phyloP scores from a whole-genome alignment of 352 stramenopile species.

The Phytophthora cryptogea region DNA sequence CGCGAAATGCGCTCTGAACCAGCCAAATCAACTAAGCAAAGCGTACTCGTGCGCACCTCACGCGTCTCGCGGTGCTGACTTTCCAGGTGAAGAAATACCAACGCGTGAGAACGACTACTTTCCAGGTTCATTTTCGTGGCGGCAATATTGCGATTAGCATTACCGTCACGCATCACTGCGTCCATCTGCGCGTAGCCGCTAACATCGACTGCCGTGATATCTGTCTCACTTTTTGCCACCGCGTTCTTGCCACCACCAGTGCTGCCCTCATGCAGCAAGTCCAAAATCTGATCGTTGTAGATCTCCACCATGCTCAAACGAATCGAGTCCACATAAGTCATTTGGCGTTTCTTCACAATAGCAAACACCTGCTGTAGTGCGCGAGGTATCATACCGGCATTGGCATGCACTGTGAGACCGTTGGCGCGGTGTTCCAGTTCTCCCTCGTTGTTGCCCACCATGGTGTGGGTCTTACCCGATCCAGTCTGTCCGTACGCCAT shows the following conservation, averaged over 20 bases:
- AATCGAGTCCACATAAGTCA: conserved; percentile 74
- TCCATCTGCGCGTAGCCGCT: conserved; percentile 72
- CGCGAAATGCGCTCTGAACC: conserved; percentile 94
- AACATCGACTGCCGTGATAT: conserved; percentile 65
- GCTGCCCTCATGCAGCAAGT: conserved; percentile 76
- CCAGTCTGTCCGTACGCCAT: conserved; percentile 98
- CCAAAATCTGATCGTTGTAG: conserved; percentile 94
- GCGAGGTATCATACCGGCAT: conserved; percentile 94
- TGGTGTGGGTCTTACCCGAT: conserved; percentile 97
- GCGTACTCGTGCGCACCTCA: conserved; percentile 80
- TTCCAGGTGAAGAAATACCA: conserved; percentile 80
- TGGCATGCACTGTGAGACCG: conserved; percentile 49
- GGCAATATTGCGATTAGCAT: conserved; percentile 82
- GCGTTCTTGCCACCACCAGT: conserved; percentile 50
- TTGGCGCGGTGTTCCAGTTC: conserved; percentile 24
- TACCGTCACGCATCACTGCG: conserved; percentile 69
- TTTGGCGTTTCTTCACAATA: conserved; percentile 69
- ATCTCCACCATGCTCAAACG: conserved; percentile 98
- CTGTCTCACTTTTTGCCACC: conserved; percentile 68
- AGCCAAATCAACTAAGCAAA: conserved; percentile 98
- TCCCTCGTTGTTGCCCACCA: conserved; percentile 82
- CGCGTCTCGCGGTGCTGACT: conserved; percentile 73
- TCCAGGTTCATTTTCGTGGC: conserved; percentile 88
- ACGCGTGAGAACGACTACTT: conserved; percentile 84
- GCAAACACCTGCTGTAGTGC: conserved; percentile 96